Percentiles rank a stretch among this genome's conserved stretches.
Evolutionary conservation across 306 rosid genomes (phyloP).

Genomic region (Herpetospermum pedunculosum): DNA sequence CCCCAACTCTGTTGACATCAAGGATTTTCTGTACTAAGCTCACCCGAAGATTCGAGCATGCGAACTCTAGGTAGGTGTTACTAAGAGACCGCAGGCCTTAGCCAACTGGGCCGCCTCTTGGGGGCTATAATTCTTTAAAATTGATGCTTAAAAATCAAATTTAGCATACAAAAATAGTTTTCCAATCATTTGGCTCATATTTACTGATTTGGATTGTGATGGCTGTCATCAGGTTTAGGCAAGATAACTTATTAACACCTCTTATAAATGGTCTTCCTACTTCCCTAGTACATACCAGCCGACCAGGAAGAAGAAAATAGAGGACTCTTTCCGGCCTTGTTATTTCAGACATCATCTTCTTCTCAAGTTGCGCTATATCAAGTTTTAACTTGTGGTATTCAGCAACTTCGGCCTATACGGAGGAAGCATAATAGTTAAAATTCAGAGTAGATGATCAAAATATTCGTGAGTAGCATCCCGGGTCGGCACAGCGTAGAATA

Average conservation of each 20-base stretch:
- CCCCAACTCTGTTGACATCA: too few species aligned
- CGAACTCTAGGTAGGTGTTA: background rate
- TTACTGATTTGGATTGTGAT: background rate
- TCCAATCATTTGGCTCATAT: background rate
- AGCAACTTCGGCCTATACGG: conserved; percentile 67
- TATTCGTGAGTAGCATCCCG: too few species aligned
- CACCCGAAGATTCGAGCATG: background rate
- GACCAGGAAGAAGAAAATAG: conserved; percentile 85
- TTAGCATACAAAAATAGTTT: background rate
- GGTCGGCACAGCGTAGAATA: too few species aligned
- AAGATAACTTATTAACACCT: background rate
- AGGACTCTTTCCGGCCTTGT: conserved; percentile 88
- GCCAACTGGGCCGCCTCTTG: background rate
- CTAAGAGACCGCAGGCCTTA: background rate
- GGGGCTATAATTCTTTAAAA: background rate
- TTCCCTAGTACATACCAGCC: conserved; percentile 53
- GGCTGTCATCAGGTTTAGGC: background rate
- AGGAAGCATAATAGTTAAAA: conserved; percentile 2
- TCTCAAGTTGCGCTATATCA: conserved; percentile 74
- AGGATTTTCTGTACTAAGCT: background rate
- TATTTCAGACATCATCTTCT: conserved; percentile 79
- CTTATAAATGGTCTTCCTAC: background rate
- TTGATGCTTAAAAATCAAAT: background rate
- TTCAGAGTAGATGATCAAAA: background rate
- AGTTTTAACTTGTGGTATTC: conserved; percentile 85